Evolutionary conservation across 106 monocot species (phyloP).

Genomic region (Posidonia australis): DNA sequence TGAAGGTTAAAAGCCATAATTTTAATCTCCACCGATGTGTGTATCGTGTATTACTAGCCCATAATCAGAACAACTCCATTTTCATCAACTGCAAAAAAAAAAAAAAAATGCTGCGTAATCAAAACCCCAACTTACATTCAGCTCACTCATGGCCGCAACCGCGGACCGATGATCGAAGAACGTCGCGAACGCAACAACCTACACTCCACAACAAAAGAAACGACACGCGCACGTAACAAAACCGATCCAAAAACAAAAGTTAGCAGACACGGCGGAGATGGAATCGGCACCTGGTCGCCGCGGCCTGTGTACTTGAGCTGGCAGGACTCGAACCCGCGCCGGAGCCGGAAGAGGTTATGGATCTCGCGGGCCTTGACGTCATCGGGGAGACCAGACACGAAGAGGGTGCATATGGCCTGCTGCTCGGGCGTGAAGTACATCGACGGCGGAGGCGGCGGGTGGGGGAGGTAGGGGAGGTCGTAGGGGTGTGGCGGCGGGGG

Average conservation of each 20-base stretch:
- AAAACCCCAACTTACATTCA: slow-evolving; percentile 88
- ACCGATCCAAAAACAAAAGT: not conserved
- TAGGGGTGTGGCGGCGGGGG: slow-evolving; percentile 3
- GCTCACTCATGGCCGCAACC: slow-evolving; percentile 44
- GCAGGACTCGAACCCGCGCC: slow-evolving; percentile 57
- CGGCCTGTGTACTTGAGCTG: slow-evolving; percentile 83
- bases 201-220: not conserved
- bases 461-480: slow-evolving; percentile 4
- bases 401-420: slow-evolving; percentile 53
- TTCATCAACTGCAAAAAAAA: not conserved
- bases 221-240: not conserved
- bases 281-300: slow-evolving; percentile 44
- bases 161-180: slow-evolving; percentile 70
- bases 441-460: not conserved
- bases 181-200: slow-evolving; percentile 84
- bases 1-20: too few relatives aligned
- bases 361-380: slow-evolving; percentile 88
- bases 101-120: too few relatives aligned
- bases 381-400: slow-evolving; percentile 68
- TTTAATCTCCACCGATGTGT: too few relatives aligned
- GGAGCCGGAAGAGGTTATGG: slow-evolving; percentile 73
- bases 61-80: not conserved
- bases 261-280: not conserved
- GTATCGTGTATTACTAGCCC: too few relatives aligned
- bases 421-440: slow-evolving; percentile 24